Conservation (phyloP, 2,329 filamentous ascomycete species). For the Colletotrichum endophyticum region DNA sequence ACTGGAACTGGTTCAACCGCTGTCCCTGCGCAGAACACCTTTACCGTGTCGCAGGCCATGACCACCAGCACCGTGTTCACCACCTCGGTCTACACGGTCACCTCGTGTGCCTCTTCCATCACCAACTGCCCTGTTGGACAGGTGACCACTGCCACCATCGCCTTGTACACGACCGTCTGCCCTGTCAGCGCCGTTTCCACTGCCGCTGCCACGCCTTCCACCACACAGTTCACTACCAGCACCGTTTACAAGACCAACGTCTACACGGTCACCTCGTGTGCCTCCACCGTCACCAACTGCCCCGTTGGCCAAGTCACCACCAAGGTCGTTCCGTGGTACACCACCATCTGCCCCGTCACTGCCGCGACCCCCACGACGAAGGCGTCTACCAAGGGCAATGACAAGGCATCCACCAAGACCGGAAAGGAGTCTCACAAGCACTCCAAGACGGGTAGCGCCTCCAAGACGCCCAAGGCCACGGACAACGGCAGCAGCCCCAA, state of each 20-base stretch:
- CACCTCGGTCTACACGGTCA: slow-evolving; percentile 37
- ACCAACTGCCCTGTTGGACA: slow-evolving; percentile 28
- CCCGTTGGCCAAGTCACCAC: slow-evolving; percentile 42
- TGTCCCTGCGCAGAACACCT: neutral
- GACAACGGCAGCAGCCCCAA: neutral
- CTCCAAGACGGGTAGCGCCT: slow-evolving; percentile 23
- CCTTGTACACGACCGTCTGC: slow-evolving; percentile 46
- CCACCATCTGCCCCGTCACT: slow-evolving; percentile 47
- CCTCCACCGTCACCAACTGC: slow-evolving; percentile 44
- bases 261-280: slow-evolving; percentile 62
- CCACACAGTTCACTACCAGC: slow-evolving; percentile 31
- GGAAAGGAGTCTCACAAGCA: neutral
- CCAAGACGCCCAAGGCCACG: slow-evolving; percentile 35
- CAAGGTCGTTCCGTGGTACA: slow-evolving; percentile 35
- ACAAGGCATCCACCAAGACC: neutral
- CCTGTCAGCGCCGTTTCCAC: slow-evolving; percentile 33
- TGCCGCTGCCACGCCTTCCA: neutral
- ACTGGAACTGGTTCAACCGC: slow-evolving; percentile 5
- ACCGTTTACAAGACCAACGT: slow-evolving; percentile 45
- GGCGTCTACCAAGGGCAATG: neutral
- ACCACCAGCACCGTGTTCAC: slow-evolving; percentile 36
- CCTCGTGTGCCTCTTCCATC: slow-evolving; percentile 51
- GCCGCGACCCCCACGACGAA: neutral
- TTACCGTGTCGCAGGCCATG: neutral
- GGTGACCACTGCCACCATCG: slow-evolving; percentile 39